phyloP scores from a whole-genome alignment of 176 grass and related monocot species.

The Carex littledalei region DNA sequence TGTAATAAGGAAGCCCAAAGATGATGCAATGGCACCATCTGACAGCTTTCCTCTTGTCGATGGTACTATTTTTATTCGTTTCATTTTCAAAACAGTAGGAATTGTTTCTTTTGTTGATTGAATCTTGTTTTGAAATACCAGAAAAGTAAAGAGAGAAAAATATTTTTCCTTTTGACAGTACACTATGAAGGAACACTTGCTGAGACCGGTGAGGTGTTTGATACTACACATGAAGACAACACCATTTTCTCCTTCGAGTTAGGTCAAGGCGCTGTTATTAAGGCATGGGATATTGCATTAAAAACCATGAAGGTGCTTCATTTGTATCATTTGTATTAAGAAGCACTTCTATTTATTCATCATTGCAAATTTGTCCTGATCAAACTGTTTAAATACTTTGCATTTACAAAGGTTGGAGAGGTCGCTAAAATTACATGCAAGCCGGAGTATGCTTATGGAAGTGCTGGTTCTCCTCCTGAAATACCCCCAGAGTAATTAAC shows the following conservation, averaged over 20 bases:
- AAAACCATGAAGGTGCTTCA: slow-evolving; percentile 83
- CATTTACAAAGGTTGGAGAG: slow-evolving; percentile 70
- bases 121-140: neutral
- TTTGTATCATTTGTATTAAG: neutral
- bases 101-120: neutral
- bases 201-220: slow-evolving; percentile 85
- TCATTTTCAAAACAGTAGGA: neutral
- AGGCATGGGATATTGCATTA: slow-evolving; percentile 90
- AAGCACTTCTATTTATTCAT: neutral
- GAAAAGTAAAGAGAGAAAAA: neutral
- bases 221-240: slow-evolving; percentile 96
- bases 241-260: slow-evolving; percentile 91
- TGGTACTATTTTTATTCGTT: slow-evolving; percentile 38
- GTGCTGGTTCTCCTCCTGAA: slow-evolving; percentile 76
- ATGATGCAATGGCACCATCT: slow-evolving; percentile 66
- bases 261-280: slow-evolving; percentile 78
- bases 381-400: slow-evolving; percentile 16
- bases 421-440: slow-evolving; percentile 90
- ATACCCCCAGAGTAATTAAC: slow-evolving; percentile 80
- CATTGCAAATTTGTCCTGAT: slow-evolving; percentile 1
- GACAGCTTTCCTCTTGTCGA: slow-evolving; percentile 80
- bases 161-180: slow-evolving; percentile 43
- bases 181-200: slow-evolving; percentile 89
- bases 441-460: slow-evolving; percentile 91
- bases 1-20: slow-evolving; percentile 59